phyloP scores from a whole-genome alignment of 495 filamentous ascomycete genomes.

The Aspergillus steynii region DNA sequence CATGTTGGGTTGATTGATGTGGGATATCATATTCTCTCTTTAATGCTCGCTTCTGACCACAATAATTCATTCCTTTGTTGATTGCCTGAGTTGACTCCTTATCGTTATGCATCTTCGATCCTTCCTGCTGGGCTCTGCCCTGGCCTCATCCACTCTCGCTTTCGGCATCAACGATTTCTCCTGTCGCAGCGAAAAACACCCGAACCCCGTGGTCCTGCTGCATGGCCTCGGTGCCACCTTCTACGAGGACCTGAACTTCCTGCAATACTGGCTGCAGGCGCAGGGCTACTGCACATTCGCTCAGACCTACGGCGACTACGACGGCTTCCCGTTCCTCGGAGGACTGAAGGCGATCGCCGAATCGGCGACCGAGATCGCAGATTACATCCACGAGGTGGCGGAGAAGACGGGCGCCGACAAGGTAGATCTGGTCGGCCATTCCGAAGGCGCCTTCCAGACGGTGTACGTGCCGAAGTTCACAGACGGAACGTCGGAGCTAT shows the following conservation, averaged over 20 bases:
- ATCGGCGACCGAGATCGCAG: constrained; percentile 50
- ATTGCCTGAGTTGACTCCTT: neutral
- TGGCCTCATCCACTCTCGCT: constrained; percentile 20
- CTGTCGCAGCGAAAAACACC: constrained; percentile 36
- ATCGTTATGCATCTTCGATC: constrained; percentile 25
- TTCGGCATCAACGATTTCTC: constrained; percentile 40
- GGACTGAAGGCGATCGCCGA: constrained; percentile 45
- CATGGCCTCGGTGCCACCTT: constrained; percentile 54
- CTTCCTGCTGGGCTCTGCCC: neutral
- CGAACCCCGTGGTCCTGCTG: constrained; percentile 52
- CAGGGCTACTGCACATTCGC: constrained; percentile 56
- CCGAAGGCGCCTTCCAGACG: constrained; percentile 53
- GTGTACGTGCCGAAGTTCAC: constrained; percentile 56
- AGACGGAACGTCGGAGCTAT: constrained; percentile 34
- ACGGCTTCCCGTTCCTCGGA: constrained; percentile 46
- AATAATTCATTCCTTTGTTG: neutral
- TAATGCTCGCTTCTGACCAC: neutral
- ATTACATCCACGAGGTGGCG: constrained; percentile 45
- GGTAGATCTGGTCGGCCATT: constrained; percentile 55
- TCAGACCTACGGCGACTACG: constrained; percentile 52
- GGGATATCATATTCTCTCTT: neutral
- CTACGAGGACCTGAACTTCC: constrained; percentile 53
- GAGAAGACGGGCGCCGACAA: constrained; percentile 43
- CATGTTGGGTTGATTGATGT: neutral
- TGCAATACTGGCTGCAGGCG: constrained; percentile 51